Evolutionary conservation across 2,329 filamentous ascomycete genomes (phyloP), one percentile per base, ranked within the genome.

Genomic region (Fusarium sambucinum): DNA sequence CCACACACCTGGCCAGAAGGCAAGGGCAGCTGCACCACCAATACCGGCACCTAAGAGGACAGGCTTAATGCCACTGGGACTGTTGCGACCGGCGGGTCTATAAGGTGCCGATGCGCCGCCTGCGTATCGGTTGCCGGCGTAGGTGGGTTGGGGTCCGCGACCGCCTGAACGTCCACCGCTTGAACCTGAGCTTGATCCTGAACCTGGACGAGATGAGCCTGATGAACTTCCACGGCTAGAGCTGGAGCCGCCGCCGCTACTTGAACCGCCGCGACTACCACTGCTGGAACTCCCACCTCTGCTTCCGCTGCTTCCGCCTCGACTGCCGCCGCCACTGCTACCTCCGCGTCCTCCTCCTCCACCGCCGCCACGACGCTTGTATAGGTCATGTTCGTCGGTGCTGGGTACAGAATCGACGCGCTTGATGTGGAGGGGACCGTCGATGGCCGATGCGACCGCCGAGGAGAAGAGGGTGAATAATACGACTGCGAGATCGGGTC

Each of bases 1-100:
- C 88, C 90, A 93, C 37, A 87, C 62, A 5, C 88, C 89, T 1
- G 89, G 87, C 84, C 90, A 90, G 77, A 90, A 85, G 23, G 81
- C 81, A 12, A 91, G 73, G 3, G 81, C 78, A 13, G 79, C 76
- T n/a, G n/a, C n/a, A n/a, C n/a, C n/a, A n/a, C n/a, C n/a, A 2
- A 42, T 10, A 5, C 81, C 83, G 5, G 84, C 74, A 25, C 40
- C 40, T 4, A 90, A 78, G 23, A 88, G 76, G 47, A 88, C 77
- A 17, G 87, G 83, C 0, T 81, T 79, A 29, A 87, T 76, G 37
- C 91, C 84, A 5, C 85, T 83, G 5, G 82, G 77, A 1, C 82
- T 84, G 2, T 83, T 83, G 0, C 38, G n/a, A 9, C 90, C 90
- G 4, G 90, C 69, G 3, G 72, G n/a, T n/a, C n/a, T 63, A 78